Base-by-base conservation (phyloP, 2,329 filamentous ascomycete genomes). In the Nemania abortiva region DNA sequence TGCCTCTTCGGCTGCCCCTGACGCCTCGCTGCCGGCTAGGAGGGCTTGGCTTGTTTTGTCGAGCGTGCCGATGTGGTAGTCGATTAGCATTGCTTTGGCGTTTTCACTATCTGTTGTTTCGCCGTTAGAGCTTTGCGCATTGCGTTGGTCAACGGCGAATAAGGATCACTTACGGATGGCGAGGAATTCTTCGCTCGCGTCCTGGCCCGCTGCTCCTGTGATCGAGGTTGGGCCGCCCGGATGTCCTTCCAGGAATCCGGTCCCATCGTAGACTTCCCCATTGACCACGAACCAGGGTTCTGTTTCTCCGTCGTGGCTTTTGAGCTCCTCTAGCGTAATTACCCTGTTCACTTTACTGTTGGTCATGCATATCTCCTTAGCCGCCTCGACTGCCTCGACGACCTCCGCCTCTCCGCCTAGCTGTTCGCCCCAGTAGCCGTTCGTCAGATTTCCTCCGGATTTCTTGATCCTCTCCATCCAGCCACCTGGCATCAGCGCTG, bases 401-500 rank as follows among this genome's bases (percentile, higher is more conserved):
- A 80, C 77, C 6, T 83, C 82, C 24, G 81, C 81, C 66, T 86
- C 86, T 0, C 87, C 88, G 2, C 85, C 84, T 45, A 89, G 79
- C 69, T 84, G 89, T 78, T 97, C 93, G 7, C 94, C 95, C 94
- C 95, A 97, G 76, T 90, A 91, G 0, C 93, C 92, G 73, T 97
- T 97, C 6, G 86, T 84, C 20, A 97, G 83, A 76, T 97, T 90
- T 0, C 94, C 93, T 1, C 95, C 94, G 0, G 86, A 84, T 72
- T 93, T 94, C 80, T 97, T 97, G 27, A 96, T 91, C 18, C 91
- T 86, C 76, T 97, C 94, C 95, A 98, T 97, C 95, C 95, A 98
- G 0, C 95, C 95, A 15, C 92, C 92, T 0, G 91, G 86, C 72
- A 91, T 90, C 45, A 94, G 80, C 0, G 91, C 90, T 6, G 94